Percentiles rank a stretch among this genome's conserved stretches.
Conservation (phyloP, 2,329 filamentous ascomycete species). For the Fusarium albosuccineum region DNA sequence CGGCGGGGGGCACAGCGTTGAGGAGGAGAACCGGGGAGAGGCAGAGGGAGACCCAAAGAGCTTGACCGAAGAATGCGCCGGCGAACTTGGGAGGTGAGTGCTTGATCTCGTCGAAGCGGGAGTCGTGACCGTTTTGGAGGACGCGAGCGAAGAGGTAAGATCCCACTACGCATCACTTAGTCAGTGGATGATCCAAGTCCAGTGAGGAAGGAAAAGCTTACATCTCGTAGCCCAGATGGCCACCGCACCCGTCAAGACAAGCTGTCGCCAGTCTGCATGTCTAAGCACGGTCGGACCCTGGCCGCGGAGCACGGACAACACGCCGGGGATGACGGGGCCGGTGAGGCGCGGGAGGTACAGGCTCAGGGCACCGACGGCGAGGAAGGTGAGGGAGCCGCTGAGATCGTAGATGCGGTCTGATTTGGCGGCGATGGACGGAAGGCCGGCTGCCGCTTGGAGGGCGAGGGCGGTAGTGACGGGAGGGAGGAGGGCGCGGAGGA, state of each 20-base stretch:
- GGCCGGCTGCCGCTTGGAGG: slow-evolving; percentile 71
- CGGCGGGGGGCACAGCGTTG: slow-evolving; percentile 70
- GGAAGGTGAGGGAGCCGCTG: slow-evolving; percentile 74
- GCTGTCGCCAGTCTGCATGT: slow-evolving; percentile 68
- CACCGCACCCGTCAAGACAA: slow-evolving; percentile 55
- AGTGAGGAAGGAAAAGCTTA: slow-evolving; percentile 52
- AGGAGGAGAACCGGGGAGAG: slow-evolving; percentile 74
- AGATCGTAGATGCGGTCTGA: slow-evolving; percentile 78
- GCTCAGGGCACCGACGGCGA: slow-evolving; percentile 72
- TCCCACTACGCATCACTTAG: slow-evolving; percentile 62
- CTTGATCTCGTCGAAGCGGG: slow-evolving; percentile 59
- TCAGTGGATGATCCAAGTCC: background rate
- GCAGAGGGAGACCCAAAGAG: slow-evolving; percentile 76
- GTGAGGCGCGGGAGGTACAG: slow-evolving; percentile 66
- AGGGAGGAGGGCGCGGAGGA: slow-evolving; percentile 66
- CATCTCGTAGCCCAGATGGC: slow-evolving; percentile 71
- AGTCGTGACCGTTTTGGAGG: slow-evolving; percentile 69
- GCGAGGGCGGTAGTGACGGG: slow-evolving; percentile 72
- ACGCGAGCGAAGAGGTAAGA: slow-evolving; percentile 74
- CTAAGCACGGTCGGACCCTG: slow-evolving; percentile 46
- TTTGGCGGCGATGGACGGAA: slow-evolving; percentile 71
- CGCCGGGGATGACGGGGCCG: slow-evolving; percentile 63
- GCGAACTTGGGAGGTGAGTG: slow-evolving; percentile 52
- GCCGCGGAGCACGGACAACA: slow-evolving; percentile 5
- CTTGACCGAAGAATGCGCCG: slow-evolving; percentile 65